Percentiles rank a stretch among this genome's conserved stretches.
phyloP scores from a whole-genome alignment of 2,329 filamentous ascomycete genomes.

The Diaporthe nobilis region DNA sequence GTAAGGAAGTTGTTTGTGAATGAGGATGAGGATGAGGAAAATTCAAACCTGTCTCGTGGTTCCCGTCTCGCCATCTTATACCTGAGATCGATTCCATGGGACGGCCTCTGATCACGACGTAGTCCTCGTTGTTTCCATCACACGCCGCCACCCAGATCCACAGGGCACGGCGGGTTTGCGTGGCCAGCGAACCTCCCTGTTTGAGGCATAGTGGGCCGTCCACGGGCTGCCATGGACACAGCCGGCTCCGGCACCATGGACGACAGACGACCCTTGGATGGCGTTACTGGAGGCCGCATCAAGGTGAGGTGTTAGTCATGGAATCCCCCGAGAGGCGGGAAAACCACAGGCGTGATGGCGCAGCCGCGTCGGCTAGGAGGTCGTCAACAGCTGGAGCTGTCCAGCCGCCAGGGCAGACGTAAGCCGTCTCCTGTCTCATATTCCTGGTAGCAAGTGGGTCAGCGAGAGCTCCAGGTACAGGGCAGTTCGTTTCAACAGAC shows the following conservation, averaged over 20 bases:
- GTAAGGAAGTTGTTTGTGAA: slow-evolving; percentile 14
- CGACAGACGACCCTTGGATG: too few species aligned
- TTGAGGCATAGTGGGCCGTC: slow-evolving; percentile 18
- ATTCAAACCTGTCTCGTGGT: background rate
- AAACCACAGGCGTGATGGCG: background rate
- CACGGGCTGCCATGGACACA: slow-evolving; percentile 14
- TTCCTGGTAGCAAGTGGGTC: background rate
- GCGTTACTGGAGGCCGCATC: background rate
- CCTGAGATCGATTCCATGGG: background rate
- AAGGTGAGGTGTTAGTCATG: background rate
- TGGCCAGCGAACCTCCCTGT: slow-evolving; percentile 18
- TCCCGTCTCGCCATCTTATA: slow-evolving; percentile 14
- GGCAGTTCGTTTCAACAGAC: background rate
- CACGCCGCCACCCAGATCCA: slow-evolving; percentile 8
- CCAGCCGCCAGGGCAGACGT: slow-evolving; percentile 13
- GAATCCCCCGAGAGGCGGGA: background rate
- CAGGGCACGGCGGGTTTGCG: slow-evolving; percentile 12
- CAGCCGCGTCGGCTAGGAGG: slow-evolving; percentile 6
- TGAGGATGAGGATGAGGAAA: slow-evolving; percentile 14
- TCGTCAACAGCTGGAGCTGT: background rate
- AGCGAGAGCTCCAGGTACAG: background rate
- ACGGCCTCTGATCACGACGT: background rate
- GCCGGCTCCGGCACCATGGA: background rate
- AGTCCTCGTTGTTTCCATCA: background rate
- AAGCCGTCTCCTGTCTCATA: slow-evolving; percentile 21